Percentiles rank a stretch among this genome's conserved stretches.
These are phyloP conservation scores for Nepenthes gracilis DNA, from an alignment of 148 eudicot species.

Conservation along the genomic window DNA sequence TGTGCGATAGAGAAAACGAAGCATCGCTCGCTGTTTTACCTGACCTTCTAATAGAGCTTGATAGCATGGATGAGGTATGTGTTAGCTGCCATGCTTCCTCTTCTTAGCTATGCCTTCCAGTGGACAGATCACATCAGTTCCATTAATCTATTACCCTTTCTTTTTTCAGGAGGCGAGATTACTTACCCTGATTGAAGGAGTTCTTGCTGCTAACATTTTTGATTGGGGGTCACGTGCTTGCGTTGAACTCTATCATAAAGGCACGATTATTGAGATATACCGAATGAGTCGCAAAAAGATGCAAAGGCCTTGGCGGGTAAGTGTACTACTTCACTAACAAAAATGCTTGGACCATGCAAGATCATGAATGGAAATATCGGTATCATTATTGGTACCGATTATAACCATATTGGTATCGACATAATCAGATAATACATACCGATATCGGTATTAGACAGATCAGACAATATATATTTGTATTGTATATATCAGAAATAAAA, in stretches of 20 bases:
- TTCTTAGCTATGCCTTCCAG: neutral
- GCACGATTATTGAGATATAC: slow-evolving; percentile 94
- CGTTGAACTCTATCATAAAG: slow-evolving; percentile 95
- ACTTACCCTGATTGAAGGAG: slow-evolving; percentile 87
- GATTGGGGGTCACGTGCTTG: slow-evolving; percentile 99
- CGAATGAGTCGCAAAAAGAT: slow-evolving; percentile 97
- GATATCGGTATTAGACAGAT: too few relatives aligned
- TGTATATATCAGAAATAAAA: too few relatives aligned
- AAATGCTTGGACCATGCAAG: too few relatives aligned
- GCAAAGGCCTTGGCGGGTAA: slow-evolving; percentile 97
- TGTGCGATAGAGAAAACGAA: slow-evolving; percentile 73
- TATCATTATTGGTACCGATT: too few relatives aligned
- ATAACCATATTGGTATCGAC: too few relatives aligned
- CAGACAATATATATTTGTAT: too few relatives aligned
- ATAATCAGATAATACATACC: too few relatives aligned
- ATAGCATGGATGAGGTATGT: slow-evolving; percentile 75
- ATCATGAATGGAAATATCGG: too few relatives aligned
- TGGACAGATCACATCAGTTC: neutral
- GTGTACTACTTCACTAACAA: slow-evolving; percentile 5
- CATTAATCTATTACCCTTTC: neutral
- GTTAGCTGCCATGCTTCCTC: neutral
- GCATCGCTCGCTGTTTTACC: slow-evolving; percentile 96
- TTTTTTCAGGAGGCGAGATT: slow-evolving; percentile 61
- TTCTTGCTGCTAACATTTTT: slow-evolving; percentile 96
- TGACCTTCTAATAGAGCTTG: slow-evolving; percentile 81